Base-by-base conservation (phyloP, 257 asterid genomes). In the Forsythia viridissima region DNA sequence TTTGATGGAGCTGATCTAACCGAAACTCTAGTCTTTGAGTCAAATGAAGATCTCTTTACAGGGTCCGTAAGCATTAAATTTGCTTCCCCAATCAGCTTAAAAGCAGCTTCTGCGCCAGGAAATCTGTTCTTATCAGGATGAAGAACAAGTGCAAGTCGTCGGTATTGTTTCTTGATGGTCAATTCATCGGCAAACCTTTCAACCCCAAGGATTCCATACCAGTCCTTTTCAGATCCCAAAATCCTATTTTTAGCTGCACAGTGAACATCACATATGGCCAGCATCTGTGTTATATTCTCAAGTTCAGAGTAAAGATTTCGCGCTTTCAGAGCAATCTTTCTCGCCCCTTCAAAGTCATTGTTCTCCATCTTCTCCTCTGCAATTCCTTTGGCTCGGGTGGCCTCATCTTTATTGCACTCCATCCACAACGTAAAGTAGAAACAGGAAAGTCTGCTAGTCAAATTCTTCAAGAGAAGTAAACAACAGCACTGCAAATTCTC, bases 391-490 rank as follows among this genome's bases (percentile, higher is more conserved):
- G 91, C 97, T 83, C 92, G 84, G 68, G 84, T 1, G 75, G 96
- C 97, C 84, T 93, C 98, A 43, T 92, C 96, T 84, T 89, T 93
- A 91, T 93, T 92, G 89, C 96, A 93, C 36, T 93, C 98, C 97
- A 92, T 93, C 73, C 70, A 36, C 74, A 55, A 66, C 61, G 63
- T 51, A 16, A 71, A 20, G 48, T 34, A 15, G 48, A 51, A 37
- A 21, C 4, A 40, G 10, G 43, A 77, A 69, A 68, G 48, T 42
- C 73, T 67, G 72, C 48, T 20, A 46, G 48, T 21, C 79, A 43
- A 71, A 18, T 52, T 55, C 18, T 79, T 80, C 76, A 77, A 63
- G 38, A 34, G 41, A 24, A 65, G 21, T 24, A 11, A 34, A 41
- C 20, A 72, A 18, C 70, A 13, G 44, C 6, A 61, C 55, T 7